Percentiles rank a stretch among this genome's conserved stretches.
phyloP scores from a whole-genome alignment of 306 rosid species.

The Urtica urens region DNA sequence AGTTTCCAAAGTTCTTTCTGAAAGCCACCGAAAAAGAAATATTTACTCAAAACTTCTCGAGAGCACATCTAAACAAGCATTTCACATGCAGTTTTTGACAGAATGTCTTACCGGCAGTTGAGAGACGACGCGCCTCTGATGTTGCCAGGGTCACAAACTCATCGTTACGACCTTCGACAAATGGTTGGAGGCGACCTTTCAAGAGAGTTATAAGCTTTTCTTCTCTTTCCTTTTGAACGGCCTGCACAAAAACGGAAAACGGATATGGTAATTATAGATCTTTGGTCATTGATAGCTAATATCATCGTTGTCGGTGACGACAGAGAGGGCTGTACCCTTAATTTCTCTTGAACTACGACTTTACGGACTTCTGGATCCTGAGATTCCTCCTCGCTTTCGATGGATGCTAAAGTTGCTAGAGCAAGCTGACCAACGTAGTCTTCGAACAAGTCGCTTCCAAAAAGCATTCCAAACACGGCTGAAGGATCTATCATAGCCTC shows the following conservation, averaged over 20 bases:
- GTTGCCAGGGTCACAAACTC: slow-evolving; percentile 69
- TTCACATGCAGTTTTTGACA: slow-evolving; percentile 4
- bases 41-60: too few species aligned
- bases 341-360: slow-evolving; percentile 54
- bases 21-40: too few species aligned
- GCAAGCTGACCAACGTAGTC: slow-evolving; percentile 85
- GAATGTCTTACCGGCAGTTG: slow-evolving; percentile 51
- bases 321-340: slow-evolving; percentile 33
- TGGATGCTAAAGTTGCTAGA: slow-evolving; percentile 54
- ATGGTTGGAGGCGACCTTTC: slow-evolving; percentile 61
- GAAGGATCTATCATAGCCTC: slow-evolving; percentile 85
- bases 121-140: slow-evolving; percentile 63
- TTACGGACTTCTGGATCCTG: slow-evolving; percentile 42
- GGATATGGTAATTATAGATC: slow-evolving; percentile 5
- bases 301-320: slow-evolving; percentile 3
- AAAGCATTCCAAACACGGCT: slow-evolving; percentile 92
- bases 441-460: slow-evolving; percentile 83
- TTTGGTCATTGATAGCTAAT: too few species aligned
- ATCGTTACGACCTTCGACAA: slow-evolving; percentile 47
- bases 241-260: slow-evolving; percentile 25
- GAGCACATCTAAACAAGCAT: too few species aligned
- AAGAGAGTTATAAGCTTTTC: slow-evolving; percentile 40
- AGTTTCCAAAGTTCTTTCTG: too few species aligned
- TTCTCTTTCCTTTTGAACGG: slow-evolving; percentile 76
- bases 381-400: slow-evolving; percentile 48